Evolutionary conservation across 169 alveolate genomes (phyloP).

Genomic region (Plasmodium adleri): DNA sequence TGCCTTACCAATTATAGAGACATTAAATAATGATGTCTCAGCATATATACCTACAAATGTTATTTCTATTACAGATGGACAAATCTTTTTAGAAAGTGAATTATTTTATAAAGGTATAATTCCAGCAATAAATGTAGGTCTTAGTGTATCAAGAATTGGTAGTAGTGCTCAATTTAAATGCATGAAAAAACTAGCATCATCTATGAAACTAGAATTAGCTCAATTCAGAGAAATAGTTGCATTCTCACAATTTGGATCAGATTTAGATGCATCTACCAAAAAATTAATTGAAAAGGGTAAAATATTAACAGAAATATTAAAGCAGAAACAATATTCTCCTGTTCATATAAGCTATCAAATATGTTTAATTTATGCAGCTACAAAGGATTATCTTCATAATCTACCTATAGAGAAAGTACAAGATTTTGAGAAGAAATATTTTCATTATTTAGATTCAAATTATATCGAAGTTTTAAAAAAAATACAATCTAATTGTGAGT

Average conservation of each 20-base stretch:
- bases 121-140: constrained; percentile 99
- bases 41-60: constrained; percentile 99
- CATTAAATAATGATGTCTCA: constrained; percentile 98
- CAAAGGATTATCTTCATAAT: constrained; percentile 86
- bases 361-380: constrained; percentile 89
- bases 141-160: constrained; percentile 97
- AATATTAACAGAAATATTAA: constrained; percentile 93
- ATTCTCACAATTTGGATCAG: constrained; percentile 97
- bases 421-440: constrained; percentile 78
- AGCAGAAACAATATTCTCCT: constrained; percentile 92
- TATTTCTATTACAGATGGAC: constrained; percentile 98
- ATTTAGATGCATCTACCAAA: constrained; percentile 96
- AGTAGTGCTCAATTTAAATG: constrained; percentile 96
- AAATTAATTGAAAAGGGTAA: constrained; percentile 95
- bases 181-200: constrained; percentile 93
- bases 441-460: constrained; percentile 26
- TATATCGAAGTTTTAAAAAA: constrained; percentile 37
- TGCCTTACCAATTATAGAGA: constrained; percentile 98
- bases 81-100: constrained; percentile 97
- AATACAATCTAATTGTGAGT: constrained; percentile 50
- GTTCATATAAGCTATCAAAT: constrained; percentile 86
- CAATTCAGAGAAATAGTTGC: constrained; percentile 98
- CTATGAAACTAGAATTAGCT: constrained; percentile 96
- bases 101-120: constrained; percentile 98
- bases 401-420: constrained; percentile 82